These are phyloP conservation scores for Chlorella sp. DNA, from an alignment of 139 green algal genomes.

Conservation along the genomic window DNA sequence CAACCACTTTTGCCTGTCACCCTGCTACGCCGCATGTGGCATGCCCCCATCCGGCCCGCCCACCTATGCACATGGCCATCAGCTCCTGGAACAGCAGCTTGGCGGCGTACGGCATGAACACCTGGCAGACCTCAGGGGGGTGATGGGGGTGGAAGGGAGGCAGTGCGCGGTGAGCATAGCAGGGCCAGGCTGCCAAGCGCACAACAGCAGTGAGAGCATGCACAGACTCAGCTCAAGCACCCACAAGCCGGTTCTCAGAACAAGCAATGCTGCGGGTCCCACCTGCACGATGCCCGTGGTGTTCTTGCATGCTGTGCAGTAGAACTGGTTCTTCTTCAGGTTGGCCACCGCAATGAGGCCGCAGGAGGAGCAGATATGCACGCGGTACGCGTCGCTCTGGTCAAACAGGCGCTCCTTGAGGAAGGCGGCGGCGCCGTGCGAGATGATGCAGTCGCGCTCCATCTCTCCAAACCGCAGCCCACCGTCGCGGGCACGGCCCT, in stretches of 20 bases:
- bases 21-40: background rate
- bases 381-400: conserved; percentile 85
- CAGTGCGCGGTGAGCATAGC: no score
- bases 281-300: conserved; percentile 78
- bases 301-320: conserved; percentile 67
- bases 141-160: no score
- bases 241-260: no score
- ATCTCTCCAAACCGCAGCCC: conserved; percentile 99
- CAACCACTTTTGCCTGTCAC: no score
- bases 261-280: no score
- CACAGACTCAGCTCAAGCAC: background rate
- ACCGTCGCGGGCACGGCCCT: conserved; percentile 95
- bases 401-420: conserved; percentile 95
- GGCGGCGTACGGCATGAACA: conserved; percentile 93
- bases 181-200: no score
- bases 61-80: conserved; percentile 72
- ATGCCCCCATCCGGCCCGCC: background rate
- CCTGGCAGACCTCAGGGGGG: no score
- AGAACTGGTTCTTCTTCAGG: conserved; percentile 89
- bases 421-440: conserved; percentile 84
- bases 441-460: conserved; percentile 99
- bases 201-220: no score
- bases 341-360: conserved; percentile 90
- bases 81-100: conserved; percentile 98
- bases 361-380: conserved; percentile 89